Base-by-base conservation (phyloP, 441 rosid species). In the Mallotus japonicus region DNA sequence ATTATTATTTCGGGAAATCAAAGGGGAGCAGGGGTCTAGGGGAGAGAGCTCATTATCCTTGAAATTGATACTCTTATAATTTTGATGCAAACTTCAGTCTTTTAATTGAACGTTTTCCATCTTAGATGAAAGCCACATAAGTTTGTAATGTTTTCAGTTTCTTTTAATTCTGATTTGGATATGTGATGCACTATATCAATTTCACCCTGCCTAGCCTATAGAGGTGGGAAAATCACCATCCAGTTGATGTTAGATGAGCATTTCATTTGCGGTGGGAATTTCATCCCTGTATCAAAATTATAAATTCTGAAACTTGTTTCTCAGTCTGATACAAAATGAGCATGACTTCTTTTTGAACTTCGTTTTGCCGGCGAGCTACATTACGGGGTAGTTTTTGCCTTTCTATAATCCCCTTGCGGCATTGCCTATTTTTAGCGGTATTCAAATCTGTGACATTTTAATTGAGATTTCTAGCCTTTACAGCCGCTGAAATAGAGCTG, bases 1-100 rank as follows among this genome's bases (percentile, higher is more conserved):
- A 42, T 51, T 53, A 17, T 34, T 17, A n/a, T n/a, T 68, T 34
- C 5, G 37, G 16, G 28, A 42, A 24, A 58, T 42, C 46, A 42
- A 59, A 59, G 16, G 15, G 6, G 37, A 87, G 90, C 83, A 76
- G 47, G 58, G 15, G 13, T 44, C 9, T 34, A 34, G 57, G 20
- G 9, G 2, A 49, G 46, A 42, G 46, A 67, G 14, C 68, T 64
- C 15, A 7, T 70, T 71, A 55, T 59, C 34, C 32, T 69, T 32
- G 40, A 60, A 61, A 47, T 57, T 65, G 15, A 47, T 5, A 58
- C 5, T 44, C 13, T 3, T 57, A 28, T 57, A 40, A 42, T 42
- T 44, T 22, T 42, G 50, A n/a, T 56, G 40, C 19, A 24, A 69
- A 70, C 58, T 16, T 70, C 28, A 13, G 13, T 50, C 12, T 32